Conservation (phyloP, 768 basidiomycete genomes). For the Gautieria morchelliformis region DNA sequence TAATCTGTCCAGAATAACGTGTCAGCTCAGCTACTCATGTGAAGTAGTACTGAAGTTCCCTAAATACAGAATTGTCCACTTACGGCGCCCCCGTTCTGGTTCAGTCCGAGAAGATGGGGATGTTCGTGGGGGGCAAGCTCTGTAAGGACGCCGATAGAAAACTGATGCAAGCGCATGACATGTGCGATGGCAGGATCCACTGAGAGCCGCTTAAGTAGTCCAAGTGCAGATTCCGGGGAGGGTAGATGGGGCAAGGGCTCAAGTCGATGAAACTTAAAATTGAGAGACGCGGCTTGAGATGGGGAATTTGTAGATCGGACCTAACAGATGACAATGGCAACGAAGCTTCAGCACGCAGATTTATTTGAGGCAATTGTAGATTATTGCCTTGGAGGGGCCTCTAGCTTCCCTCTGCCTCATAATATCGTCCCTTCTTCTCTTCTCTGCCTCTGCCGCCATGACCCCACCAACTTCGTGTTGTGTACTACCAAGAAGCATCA, state of each 20-base stretch:
- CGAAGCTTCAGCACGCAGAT: neutral
- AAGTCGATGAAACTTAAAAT: constrained; percentile 57
- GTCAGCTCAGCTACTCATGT: neutral
- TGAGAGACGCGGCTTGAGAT: constrained; percentile 26
- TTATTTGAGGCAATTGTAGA: neutral
- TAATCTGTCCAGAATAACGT: constrained; percentile 25
- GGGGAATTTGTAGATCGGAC: constrained; percentile 46
- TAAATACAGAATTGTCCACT: neutral
- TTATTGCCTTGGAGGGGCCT: constrained; percentile 45
- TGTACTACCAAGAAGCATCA: constrained; percentile 67
- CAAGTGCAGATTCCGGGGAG: constrained; percentile 44
- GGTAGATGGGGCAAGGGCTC: constrained; percentile 58
- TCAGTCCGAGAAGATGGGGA: constrained; percentile 59
- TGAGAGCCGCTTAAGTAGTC: constrained; percentile 47
- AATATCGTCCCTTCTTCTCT: constrained; percentile 46
- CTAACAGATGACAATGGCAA: constrained; percentile 19
- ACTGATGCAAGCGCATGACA: constrained; percentile 61
- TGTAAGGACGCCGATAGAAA: constrained; percentile 59
- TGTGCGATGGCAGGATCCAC: constrained; percentile 63
- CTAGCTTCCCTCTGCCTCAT: constrained; percentile 49
- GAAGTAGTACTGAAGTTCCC: neutral
- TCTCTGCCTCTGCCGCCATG: constrained; percentile 47
- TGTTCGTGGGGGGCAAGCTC: constrained; percentile 75
- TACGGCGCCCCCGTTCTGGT: constrained; percentile 41
- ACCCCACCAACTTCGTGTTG: constrained; percentile 44